phyloP scores from a whole-genome alignment of 352 stramenopile species.

The Pythium volutum region DNA sequence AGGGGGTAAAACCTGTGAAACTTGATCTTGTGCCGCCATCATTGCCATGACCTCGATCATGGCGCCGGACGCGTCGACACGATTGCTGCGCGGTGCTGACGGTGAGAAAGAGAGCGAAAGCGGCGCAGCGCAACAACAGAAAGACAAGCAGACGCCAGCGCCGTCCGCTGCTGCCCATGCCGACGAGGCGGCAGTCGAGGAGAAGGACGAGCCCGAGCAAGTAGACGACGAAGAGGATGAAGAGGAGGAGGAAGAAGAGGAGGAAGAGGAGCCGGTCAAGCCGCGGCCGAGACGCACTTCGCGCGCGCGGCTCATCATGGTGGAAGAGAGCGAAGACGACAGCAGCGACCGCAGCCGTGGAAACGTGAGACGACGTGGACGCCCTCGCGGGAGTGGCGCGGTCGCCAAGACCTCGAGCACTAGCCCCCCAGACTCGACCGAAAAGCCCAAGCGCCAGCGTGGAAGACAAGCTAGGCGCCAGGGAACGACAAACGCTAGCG shows the following conservation, averaged over 20 bases:
- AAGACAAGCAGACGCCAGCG: neutral
- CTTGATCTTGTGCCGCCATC: conserved; percentile 8
- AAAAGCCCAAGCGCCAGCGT: conserved; percentile 17
- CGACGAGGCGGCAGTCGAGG: neutral
- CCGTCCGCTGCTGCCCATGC: neutral
- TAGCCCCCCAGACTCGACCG: neutral
- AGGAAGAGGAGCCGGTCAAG: conserved; percentile 29
- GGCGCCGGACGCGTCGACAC: neutral
- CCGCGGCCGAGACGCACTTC: conserved; percentile 1
- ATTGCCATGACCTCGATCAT: conserved; percentile 6
- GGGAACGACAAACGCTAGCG: neutral
- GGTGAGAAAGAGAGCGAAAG: neutral
- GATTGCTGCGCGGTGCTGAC: neutral
- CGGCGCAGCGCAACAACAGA: neutral
- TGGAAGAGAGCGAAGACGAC: conserved; percentile 6
- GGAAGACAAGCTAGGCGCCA: neutral
- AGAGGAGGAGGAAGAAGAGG: conserved; percentile 27
- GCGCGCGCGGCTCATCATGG: conserved; percentile 2
- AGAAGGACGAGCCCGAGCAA: conserved; percentile 1
- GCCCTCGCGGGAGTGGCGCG: neutral
- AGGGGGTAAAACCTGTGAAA: conserved; percentile 2
- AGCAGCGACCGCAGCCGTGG: conserved; percentile 1
- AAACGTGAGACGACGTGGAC: neutral
- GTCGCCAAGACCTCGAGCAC: neutral
- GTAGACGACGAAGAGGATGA: conserved; percentile 46